phyloP scores from a whole-genome alignment of 2,329 filamentous ascomycete genomes.

The Colletotrichum echinochloae region DNA sequence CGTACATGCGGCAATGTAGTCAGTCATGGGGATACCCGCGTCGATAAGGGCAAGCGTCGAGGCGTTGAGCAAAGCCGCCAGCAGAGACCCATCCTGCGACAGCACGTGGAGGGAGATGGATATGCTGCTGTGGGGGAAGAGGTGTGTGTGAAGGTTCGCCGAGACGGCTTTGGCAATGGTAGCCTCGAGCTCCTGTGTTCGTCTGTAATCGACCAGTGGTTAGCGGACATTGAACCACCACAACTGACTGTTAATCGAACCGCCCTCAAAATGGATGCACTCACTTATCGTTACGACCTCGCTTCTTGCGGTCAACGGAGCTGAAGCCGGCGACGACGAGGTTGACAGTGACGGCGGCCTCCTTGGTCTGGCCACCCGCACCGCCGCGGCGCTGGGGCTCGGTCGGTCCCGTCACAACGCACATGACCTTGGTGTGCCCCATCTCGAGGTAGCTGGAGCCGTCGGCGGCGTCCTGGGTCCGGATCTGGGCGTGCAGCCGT shows the following conservation, averaged over 20 bases:
- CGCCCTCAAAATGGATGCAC: slow-evolving; percentile 43
- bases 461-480: slow-evolving; percentile 91
- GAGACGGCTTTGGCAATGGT: slow-evolving; percentile 83
- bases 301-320: slow-evolving; percentile 84
- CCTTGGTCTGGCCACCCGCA: slow-evolving; percentile 52
- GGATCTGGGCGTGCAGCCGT: slow-evolving; percentile 87
- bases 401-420: slow-evolving; percentile 86
- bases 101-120: slow-evolving; percentile 87
- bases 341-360: slow-evolving; percentile 81
- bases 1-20: slow-evolving; percentile 90
- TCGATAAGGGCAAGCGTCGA: slow-evolving; percentile 92
- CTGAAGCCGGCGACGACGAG: slow-evolving; percentile 90
- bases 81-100: slow-evolving; percentile 87
- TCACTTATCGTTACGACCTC: slow-evolving; percentile 82
- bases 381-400: slow-evolving; percentile 65
- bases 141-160: slow-evolving; percentile 82
- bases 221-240: neutral
- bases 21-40: slow-evolving; percentile 93
- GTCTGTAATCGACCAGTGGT: slow-evolving; percentile 60
- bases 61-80: slow-evolving; percentile 92
- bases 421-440: slow-evolving; percentile 97
- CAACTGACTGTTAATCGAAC: neutral
- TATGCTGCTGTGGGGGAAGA: slow-evolving; percentile 91
- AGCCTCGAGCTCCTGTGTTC: slow-evolving; percentile 82
- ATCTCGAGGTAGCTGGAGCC: slow-evolving; percentile 95